These are phyloP conservation scores for Alternaria consortialis DNA, from an alignment of 2,329 filamentous ascomycete genomes.

Conservation along the genomic window DNA sequence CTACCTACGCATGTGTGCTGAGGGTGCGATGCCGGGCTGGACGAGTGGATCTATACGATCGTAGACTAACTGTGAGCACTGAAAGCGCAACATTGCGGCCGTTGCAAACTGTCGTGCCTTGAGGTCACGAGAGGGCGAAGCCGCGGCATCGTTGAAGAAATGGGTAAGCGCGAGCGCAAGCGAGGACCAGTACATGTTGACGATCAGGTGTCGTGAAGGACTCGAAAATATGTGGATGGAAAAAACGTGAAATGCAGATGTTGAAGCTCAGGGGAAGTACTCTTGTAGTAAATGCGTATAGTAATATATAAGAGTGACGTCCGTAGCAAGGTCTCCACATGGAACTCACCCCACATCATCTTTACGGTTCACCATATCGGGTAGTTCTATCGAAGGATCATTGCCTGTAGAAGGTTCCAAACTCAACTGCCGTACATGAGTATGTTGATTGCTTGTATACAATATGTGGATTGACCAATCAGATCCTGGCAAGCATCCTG, in stretches of 20 bases:
- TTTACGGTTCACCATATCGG: background rate
- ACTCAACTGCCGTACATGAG: slow-evolving; percentile 8
- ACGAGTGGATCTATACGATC: slow-evolving; percentile 37
- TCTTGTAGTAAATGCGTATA: background rate
- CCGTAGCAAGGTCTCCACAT: slow-evolving; percentile 3
- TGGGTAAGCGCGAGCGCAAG: slow-evolving; percentile 28
- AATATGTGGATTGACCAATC: slow-evolving; percentile 1
- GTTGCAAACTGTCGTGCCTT: slow-evolving; percentile 34
- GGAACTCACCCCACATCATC: background rate
- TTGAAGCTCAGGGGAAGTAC: background rate
- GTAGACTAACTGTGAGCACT: slow-evolving; percentile 31
- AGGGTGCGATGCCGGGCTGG: slow-evolving; percentile 28
- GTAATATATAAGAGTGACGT: background rate
- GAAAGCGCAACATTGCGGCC: slow-evolving; percentile 38
- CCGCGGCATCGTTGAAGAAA: slow-evolving; percentile 27
- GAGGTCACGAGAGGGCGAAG: slow-evolving; percentile 26
- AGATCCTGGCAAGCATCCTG: background rate
- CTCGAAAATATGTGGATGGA: background rate
- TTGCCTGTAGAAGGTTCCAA: slow-evolving; percentile 2
- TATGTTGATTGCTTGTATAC: slow-evolving; percentile 4
- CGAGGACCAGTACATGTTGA: slow-evolving; percentile 23
- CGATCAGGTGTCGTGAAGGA: background rate
- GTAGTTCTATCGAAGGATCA: background rate
- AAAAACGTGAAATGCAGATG: background rate
- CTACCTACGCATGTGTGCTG: slow-evolving; percentile 26